Base-by-base conservation (phyloP, 345 rosid genomes). In the Bruguiera parviflora region DNA sequence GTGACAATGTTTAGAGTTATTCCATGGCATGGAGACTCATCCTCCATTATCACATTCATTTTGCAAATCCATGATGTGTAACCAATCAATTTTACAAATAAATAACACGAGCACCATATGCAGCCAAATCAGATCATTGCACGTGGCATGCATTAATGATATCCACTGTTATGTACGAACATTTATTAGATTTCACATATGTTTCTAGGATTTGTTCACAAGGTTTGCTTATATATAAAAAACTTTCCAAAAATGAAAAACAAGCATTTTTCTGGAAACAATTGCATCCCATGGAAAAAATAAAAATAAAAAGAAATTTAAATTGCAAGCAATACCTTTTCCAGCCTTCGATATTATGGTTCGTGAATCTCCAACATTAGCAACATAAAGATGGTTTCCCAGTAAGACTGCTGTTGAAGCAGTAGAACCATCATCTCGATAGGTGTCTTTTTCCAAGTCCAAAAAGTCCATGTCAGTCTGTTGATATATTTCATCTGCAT, bases 281-380 rank as follows among this genome's bases (percentile, higher is more conserved):
- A 8, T 56, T 56, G 62, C 73, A 68, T 67, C 60, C 27, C 52
- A 55, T 32, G 13, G 24, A 21, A 21, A 22, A 33, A 33, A 33
- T 1, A 33, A 33, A 61, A 67, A 33, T 6, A 33, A 33, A 33
- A 33, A 61, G n/a, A 31, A 24, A 53, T 37, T 13, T 49, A 64
- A 6, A 18, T 7, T 8, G 25, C 20, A 53, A 65, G 27, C 6
- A 21, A 49, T 80, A 95, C 99, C 99, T 85, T 87, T 85, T 59
- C 98, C 98, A 75, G 91, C 86, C 75, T 87, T 96, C 53, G 97
- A 92, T 80, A 92, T 81, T 64, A 96, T 86, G 33, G 99, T 86
- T 65, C 99, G 84, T 11, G 99, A 96, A 76, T 96, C 98, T 83
- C 99, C 99, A 73, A 96, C 99, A 75, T 92, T 96, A 58, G 99